Evolutionary conservation across 2,329 filamentous ascomycete species (phyloP).

Genomic region (Aspergillus novoparasiticus): DNA sequence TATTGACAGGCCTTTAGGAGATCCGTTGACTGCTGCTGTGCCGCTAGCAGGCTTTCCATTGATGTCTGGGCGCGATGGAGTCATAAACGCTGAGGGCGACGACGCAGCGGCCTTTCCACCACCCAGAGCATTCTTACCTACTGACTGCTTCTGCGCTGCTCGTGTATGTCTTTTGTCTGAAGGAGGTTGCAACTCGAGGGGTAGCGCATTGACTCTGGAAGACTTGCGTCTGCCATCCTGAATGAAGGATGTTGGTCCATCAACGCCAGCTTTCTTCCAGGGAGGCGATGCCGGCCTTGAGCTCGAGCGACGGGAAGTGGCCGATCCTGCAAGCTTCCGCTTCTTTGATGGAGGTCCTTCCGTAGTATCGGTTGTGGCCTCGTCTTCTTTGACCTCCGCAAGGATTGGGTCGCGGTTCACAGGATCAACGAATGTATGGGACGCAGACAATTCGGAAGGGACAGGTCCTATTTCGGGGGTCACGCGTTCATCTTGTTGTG

Average conservation of each 20-base stretch:
- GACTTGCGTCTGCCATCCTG: conserved; percentile 64
- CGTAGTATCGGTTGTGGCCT: conserved; percentile 29
- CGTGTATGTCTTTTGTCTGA: conserved; percentile 52
- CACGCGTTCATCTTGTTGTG: conserved; percentile 43
- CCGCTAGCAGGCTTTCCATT: conserved; percentile 35
- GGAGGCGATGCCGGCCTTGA: conserved; percentile 70
- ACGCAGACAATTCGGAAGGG: conserved; percentile 22
- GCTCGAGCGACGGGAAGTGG: conserved; percentile 38
- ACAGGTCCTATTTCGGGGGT: conserved; percentile 32
- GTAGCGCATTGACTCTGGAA: conserved; percentile 55
- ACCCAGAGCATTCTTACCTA: conserved; percentile 32
- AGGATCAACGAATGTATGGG: conserved; percentile 27
- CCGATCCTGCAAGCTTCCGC: conserved; percentile 44
- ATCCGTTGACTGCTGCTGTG: conserved; percentile 35
- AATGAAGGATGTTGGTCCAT: conserved; percentile 84
- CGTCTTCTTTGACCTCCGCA: conserved; percentile 33
- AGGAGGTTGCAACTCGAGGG: conserved; percentile 50
- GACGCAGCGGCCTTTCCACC: conserved; percentile 29
- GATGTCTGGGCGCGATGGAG: conserved; percentile 29
- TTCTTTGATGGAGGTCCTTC: conserved; percentile 49
- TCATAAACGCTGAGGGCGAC: conserved; percentile 33
- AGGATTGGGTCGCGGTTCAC: conserved; percentile 26
- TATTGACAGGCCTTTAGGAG: conserved; percentile 27
- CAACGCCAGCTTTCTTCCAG: conserved; percentile 84
- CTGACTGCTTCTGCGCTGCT: conserved; percentile 38